These are phyloP conservation scores for Lonicera japonica DNA, from an alignment of 129 eudicot species.

Conservation along the genomic window DNA sequence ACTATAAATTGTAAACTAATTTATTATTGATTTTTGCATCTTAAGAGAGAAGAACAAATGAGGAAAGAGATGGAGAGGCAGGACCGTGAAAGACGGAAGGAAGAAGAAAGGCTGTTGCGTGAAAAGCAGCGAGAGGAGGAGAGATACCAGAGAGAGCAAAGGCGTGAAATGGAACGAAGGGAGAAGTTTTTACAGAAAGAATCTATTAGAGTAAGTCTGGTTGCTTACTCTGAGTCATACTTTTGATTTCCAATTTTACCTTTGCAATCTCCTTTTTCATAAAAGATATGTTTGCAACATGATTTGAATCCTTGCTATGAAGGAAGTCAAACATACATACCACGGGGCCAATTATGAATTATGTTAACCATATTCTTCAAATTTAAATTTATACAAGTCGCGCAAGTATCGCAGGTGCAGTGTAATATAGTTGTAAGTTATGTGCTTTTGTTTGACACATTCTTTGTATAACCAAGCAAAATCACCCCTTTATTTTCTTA, in stretches of 20 bases:
- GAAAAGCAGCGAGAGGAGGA: conserved; percentile 95
- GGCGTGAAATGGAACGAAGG: conserved; percentile 87
- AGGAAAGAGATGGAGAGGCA: conserved; percentile 95
- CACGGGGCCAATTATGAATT: too few relatives aligned
- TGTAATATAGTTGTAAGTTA: not conserved
- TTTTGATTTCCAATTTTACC: too few relatives aligned
- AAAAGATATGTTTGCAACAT: too few relatives aligned
- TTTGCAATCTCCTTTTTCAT: too few relatives aligned
- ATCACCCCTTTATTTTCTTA: conserved; percentile 14
- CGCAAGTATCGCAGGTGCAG: too few relatives aligned
- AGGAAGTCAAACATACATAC: too few relatives aligned
- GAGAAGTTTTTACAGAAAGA: conserved; percentile 80
- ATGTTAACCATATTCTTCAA: too few relatives aligned
- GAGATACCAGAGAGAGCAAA: conserved; percentile 81
- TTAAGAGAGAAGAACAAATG: conserved; percentile 85
- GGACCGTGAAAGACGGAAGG: conserved; percentile 81
- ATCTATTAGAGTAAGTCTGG: conserved; percentile 57
- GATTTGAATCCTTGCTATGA: too few relatives aligned
- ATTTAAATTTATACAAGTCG: too few relatives aligned
- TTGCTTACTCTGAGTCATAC: too few relatives aligned
- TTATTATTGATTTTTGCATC: not conserved
- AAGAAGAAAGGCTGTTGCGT: conserved; percentile 86
- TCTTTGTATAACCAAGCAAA: not conserved
- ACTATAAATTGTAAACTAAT: not conserved
- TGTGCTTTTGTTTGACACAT: conserved; percentile 7